Evolutionary conservation across 2,329 filamentous ascomycete genomes (phyloP).

Genomic region (Emergomyces africanus): DNA sequence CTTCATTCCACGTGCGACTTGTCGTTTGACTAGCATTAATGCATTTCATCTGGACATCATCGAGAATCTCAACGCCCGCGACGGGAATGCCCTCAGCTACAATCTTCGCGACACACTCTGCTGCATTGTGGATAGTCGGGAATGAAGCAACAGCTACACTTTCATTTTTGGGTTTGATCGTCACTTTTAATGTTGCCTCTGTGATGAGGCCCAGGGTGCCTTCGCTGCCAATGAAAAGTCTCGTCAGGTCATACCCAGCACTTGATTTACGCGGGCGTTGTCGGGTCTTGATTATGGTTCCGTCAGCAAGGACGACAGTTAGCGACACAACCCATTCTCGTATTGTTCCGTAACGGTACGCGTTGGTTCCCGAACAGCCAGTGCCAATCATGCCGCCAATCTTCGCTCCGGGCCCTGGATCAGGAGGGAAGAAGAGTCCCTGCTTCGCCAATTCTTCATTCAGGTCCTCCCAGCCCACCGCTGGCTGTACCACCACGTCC

Average conservation of each 20-base stretch:
- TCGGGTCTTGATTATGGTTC: slow-evolving; percentile 77
- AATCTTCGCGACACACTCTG: slow-evolving; percentile 66
- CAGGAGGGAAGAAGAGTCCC: slow-evolving; percentile 81
- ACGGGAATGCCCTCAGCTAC: slow-evolving; percentile 72
- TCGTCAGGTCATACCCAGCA: slow-evolving; percentile 83
- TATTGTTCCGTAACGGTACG: slow-evolving; percentile 90
- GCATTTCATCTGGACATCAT: slow-evolving; percentile 76
- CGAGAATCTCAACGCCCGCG: slow-evolving; percentile 83
- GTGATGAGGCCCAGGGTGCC: slow-evolving; percentile 85
- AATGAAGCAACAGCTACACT: slow-evolving; percentile 68
- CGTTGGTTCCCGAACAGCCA: slow-evolving; percentile 60
- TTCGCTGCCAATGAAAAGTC: slow-evolving; percentile 80
- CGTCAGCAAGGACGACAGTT: slow-evolving; percentile 81
- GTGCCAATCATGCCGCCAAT: slow-evolving; percentile 60
- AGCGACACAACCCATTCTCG: slow-evolving; percentile 81
- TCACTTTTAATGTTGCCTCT: slow-evolving; percentile 79
- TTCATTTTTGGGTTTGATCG: slow-evolving; percentile 64
- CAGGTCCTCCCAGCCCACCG: slow-evolving; percentile 73
- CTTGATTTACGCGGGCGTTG: slow-evolving; percentile 81
- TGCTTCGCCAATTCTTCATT: slow-evolving; percentile 64
- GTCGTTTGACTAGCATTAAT: slow-evolving; percentile 44
- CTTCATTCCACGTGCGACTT: slow-evolving; percentile 49
- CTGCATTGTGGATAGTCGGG: slow-evolving; percentile 53
- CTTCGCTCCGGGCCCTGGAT: slow-evolving; percentile 82
- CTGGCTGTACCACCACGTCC: slow-evolving; percentile 65